These are phyloP conservation scores for Panaeolus cyanescens DNA, from an alignment of 768 basidiomycete species.

Conservation along the genomic window DNA sequence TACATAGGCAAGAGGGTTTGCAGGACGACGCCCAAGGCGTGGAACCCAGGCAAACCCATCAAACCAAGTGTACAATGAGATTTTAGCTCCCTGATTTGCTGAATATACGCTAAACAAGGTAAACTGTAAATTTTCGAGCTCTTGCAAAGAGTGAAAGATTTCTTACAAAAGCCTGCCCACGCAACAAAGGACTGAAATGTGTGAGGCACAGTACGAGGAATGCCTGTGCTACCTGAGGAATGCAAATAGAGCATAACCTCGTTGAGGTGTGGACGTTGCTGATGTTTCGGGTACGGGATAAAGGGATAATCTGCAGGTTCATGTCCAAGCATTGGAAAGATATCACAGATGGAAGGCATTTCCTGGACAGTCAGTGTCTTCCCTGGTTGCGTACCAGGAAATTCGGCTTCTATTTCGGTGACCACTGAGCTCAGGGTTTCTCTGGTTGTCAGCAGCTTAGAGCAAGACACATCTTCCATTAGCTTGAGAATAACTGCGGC, in stretches of 20 bases:
- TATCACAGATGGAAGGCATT: conserved; percentile 26
- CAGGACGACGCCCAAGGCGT: conserved; percentile 30
- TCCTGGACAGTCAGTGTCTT: conserved; percentile 32
- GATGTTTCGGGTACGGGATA: conserved; percentile 24
- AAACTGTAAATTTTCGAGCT: background rate
- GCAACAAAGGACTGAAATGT: conserved; percentile 29
- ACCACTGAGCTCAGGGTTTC: conserved; percentile 30
- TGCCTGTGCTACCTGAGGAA: conserved; percentile 54
- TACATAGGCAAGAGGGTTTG: conserved; percentile 33
- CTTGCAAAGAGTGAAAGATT: background rate
- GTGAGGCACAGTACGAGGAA: conserved; percentile 43
- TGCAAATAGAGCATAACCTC: conserved; percentile 39
- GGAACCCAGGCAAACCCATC: conserved; percentile 37
- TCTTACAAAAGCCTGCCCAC: conserved; percentile 38
- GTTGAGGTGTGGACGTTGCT: conserved; percentile 14
- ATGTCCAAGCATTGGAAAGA: conserved; percentile 42
- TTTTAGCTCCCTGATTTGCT: background rate
- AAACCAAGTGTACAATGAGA: background rate
- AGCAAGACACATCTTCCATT: conserved; percentile 38
- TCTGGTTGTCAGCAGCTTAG: conserved; percentile 36
- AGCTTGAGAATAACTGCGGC: conserved; percentile 35
- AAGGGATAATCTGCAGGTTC: conserved; percentile 33
- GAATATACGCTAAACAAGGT: background rate
- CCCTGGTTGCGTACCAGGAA: conserved; percentile 17
- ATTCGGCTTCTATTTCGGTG: conserved; percentile 22